These are phyloP conservation scores for Marasmius tenuissimus DNA, from an alignment of 1,284 basidiomycete genomes.

Conservation along the genomic window DNA sequence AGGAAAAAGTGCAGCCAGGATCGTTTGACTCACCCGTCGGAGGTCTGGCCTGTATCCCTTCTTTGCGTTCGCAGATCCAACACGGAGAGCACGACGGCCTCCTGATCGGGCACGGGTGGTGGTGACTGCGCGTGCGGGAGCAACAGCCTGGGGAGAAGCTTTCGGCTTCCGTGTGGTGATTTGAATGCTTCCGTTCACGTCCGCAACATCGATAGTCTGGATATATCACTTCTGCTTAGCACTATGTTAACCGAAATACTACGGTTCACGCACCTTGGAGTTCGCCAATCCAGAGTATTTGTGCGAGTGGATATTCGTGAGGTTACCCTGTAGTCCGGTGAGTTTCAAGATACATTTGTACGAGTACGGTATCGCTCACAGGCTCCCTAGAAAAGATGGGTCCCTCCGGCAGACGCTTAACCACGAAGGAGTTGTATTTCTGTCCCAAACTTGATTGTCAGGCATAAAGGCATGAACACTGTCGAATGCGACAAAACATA, in stretches of 20 bases:
- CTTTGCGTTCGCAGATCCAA: slow-evolving; percentile 66
- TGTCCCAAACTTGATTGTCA: slow-evolving; percentile 28
- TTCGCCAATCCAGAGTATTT: slow-evolving; percentile 90
- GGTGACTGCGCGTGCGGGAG: slow-evolving; percentile 45
- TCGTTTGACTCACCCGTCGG: slow-evolving; percentile 62
- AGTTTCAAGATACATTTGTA: slow-evolving; percentile 4
- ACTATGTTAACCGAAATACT: background rate
- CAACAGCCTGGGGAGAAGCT: slow-evolving; percentile 56
- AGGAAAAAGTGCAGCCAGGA: slow-evolving; percentile 14
- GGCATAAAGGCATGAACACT: background rate
- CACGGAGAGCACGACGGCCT: slow-evolving; percentile 72
- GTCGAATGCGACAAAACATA: slow-evolving; percentile 38
- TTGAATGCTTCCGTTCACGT: slow-evolving; percentile 57
- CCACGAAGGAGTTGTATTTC: slow-evolving; percentile 84
- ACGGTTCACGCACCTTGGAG: slow-evolving; percentile 56
- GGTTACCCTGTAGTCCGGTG: slow-evolving; percentile 66
- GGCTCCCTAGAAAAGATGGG: slow-evolving; percentile 83
- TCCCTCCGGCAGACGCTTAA: slow-evolving; percentile 72
- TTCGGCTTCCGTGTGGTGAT: slow-evolving; percentile 73
- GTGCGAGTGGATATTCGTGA: slow-evolving; percentile 82
- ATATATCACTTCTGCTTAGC: background rate
- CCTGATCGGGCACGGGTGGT: slow-evolving; percentile 74
- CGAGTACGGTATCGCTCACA: slow-evolving; percentile 45
- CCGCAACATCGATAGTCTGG: slow-evolving; percentile 69
- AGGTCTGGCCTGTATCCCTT: slow-evolving; percentile 84